Conservation (phyloP, 371 early-diverging fungal species). For the Cokeromyces recurvatus region DNA sequence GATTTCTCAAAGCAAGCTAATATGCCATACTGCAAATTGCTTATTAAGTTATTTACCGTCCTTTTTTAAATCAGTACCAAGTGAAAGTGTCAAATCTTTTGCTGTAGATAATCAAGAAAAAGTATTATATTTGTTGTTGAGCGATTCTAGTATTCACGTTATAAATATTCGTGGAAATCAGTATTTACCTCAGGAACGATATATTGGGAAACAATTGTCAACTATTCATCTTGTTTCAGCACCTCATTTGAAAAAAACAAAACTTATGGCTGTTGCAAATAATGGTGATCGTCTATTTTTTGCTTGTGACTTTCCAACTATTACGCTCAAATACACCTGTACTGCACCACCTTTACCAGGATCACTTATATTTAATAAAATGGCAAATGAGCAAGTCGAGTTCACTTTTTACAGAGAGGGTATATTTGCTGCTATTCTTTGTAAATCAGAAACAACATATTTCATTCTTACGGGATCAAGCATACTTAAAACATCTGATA, state of each 20-base stretch:
- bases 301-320: background rate
- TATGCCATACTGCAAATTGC: conserved; percentile 4
- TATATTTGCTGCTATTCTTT: conserved; percentile 6
- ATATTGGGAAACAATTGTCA: background rate
- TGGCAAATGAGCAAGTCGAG: conserved; percentile 2
- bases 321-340: conserved; percentile 2
- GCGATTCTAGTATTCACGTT: conserved; percentile 13
- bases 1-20: background rate
- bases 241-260: conserved; percentile 1
- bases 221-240: conserved; percentile 7
- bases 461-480: conserved; percentile 1
- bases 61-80: conserved; percentile 8
- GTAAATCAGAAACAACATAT: conserved; percentile 9
- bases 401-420: conserved; percentile 2
- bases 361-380: conserved; percentile 7
- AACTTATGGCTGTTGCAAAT: conserved; percentile 12
- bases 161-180: conserved; percentile 3
- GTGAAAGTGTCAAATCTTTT: conserved; percentile 1
- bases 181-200: background rate
- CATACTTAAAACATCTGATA: background rate
- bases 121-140: conserved; percentile 1
- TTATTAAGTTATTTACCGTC: conserved; percentile 5
- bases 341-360: conserved; percentile 12
- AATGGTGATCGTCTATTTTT: conserved; percentile 12
- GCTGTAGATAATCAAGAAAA: conserved; percentile 1